phyloP scores from a whole-genome alignment of 2,329 filamentous ascomycete species.

The Exophiala xenobiotica region DNA sequence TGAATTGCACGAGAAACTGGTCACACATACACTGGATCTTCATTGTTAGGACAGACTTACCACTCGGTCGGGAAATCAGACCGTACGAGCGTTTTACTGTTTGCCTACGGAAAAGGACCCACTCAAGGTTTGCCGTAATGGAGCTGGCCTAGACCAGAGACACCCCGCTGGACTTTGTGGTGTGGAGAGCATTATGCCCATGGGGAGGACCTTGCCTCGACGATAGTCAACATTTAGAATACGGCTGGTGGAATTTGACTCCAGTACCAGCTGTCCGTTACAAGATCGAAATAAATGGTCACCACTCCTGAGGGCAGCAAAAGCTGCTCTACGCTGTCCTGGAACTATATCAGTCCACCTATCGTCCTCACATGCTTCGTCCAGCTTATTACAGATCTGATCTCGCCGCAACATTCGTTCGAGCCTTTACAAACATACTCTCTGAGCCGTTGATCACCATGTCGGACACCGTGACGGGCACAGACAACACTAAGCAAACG shows the following conservation, averaged over 20 bases:
- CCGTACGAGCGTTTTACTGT: background rate
- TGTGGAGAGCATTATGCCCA: too few relatives aligned
- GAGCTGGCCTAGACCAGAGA: background rate
- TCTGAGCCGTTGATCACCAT: background rate
- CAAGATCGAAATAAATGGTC: too few relatives aligned
- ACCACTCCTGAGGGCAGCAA: too few relatives aligned
- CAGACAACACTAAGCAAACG: constrained; percentile 2
- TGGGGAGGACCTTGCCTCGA: too few relatives aligned
- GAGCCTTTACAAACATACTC: background rate
- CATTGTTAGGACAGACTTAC: background rate
- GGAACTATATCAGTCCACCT: too few relatives aligned
- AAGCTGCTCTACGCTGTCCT: too few relatives aligned
- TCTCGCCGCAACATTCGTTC: background rate
- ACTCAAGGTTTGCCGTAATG: background rate
- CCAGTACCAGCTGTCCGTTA: too few relatives aligned
- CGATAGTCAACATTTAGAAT: too few relatives aligned
- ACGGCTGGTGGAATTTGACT: too few relatives aligned
- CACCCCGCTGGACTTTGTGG: too few relatives aligned
- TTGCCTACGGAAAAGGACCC: background rate
- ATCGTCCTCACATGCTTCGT: constrained; percentile 1
- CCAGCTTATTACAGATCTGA: background rate
- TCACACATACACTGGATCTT: background rate
- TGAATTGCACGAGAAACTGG: too few relatives aligned
- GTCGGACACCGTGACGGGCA: background rate
- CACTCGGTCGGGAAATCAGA: background rate